phyloP scores from a whole-genome alignment of 1,284 basidiomycete species.

The Neolentinus lepideus region DNA sequence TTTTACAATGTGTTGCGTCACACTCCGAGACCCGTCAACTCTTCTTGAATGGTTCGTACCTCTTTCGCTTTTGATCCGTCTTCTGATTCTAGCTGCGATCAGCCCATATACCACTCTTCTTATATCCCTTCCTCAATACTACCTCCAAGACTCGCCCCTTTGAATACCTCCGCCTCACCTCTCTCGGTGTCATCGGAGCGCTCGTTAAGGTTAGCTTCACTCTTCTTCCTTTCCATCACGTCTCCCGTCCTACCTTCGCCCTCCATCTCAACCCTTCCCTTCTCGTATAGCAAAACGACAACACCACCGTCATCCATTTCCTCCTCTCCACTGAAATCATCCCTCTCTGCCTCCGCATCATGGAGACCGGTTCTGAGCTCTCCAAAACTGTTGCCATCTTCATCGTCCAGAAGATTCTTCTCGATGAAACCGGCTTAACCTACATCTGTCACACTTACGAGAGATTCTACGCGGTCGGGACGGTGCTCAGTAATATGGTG shows the following conservation, averaged over 20 bases:
- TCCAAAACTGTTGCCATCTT: constrained; percentile 99
- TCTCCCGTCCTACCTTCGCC: background rate
- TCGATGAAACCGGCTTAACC: constrained; percentile 96
- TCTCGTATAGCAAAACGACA: constrained; percentile 85
- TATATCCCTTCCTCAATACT: constrained; percentile 99
- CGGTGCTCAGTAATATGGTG: constrained; percentile 99
- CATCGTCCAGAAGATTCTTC: constrained; percentile 98
- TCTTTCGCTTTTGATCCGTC: background rate
- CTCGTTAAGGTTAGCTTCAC: constrained; percentile 75
- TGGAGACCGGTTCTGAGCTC: constrained; percentile 99
- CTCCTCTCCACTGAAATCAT: constrained; percentile 99
- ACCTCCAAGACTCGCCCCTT: constrained; percentile 99
- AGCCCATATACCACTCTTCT: constrained; percentile 98
- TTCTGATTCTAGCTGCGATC: constrained; percentile 6
- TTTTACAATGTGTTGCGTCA: constrained; percentile 96
- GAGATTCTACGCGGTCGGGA: constrained; percentile 98
- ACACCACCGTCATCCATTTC: constrained; percentile 98
- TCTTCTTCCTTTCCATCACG: background rate
- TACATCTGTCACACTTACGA: constrained; percentile 99
- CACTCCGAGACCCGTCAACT: constrained; percentile 91
- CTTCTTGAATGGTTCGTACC: constrained; percentile 75
- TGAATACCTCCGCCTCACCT: constrained; percentile 96
- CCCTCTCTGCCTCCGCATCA: constrained; percentile 97
- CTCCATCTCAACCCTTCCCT: background rate
- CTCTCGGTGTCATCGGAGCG: constrained; percentile 96